Conservation (phyloP, 768 basidiomycete species). For the Macrocybe gigantea region DNA sequence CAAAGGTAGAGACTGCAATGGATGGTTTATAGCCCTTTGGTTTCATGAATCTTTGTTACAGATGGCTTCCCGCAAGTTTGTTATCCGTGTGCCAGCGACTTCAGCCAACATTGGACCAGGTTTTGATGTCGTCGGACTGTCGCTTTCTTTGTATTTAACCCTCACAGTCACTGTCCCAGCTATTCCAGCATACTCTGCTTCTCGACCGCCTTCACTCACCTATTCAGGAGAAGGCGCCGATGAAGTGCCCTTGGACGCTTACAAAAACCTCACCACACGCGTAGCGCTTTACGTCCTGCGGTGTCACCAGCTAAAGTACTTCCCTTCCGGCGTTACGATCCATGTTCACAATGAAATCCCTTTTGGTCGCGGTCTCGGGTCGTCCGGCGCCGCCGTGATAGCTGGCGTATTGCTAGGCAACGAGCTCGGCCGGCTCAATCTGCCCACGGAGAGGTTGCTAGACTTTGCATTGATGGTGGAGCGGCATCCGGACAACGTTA, state of each 20-base stretch:
- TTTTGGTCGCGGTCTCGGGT: conserved; percentile 95
- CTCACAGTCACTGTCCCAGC: conserved; percentile 50
- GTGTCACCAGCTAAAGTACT: conserved; percentile 67
- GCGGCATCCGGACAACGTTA: conserved; percentile 98
- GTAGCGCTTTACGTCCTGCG: conserved; percentile 98
- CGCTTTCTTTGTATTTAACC: conserved; percentile 80
- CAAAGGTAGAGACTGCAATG: no score
- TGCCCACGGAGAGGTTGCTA: conserved; percentile 68
- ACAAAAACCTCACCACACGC: conserved; percentile 95
- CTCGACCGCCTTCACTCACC: conserved; percentile 53
- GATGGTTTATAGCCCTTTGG: background rate
- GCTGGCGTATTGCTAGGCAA: conserved; percentile 91
- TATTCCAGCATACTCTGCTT: conserved; percentile 21
- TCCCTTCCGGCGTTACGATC: conserved; percentile 73
- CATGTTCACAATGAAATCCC: conserved; percentile 91
- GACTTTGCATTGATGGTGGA: conserved; percentile 99
- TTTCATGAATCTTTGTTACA: background rate
- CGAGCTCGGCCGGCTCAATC: conserved; percentile 67
- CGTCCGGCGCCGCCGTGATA: conserved; percentile 98
- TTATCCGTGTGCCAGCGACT: conserved; percentile 89
- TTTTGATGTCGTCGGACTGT: conserved; percentile 98
- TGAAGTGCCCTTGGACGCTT: conserved; percentile 90
- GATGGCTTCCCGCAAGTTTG: conserved; percentile 35
- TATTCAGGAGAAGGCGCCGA: conserved; percentile 87
- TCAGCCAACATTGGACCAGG: conserved; percentile 99